Percentiles rank a stretch among this genome's conserved stretches.
Conservation (phyloP, 2,329 filamentous ascomycete genomes). For the Xylariaceae sp. region DNA sequence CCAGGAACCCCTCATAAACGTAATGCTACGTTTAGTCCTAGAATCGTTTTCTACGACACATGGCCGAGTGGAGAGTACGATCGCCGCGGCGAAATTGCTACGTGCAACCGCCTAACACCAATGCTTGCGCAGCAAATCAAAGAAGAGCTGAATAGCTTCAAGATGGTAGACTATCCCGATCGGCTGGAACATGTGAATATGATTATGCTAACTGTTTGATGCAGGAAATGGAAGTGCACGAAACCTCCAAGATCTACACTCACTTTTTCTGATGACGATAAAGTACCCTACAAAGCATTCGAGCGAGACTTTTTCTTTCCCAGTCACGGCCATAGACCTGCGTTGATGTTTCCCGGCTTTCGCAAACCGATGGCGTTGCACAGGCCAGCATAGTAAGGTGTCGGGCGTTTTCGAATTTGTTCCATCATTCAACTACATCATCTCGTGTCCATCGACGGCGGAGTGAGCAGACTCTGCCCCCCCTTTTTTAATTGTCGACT, state of each 20-base stretch:
- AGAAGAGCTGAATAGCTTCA: slow-evolving; percentile 98
- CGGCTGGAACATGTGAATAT: neutral
- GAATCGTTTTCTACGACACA: slow-evolving; percentile 92
- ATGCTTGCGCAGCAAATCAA: slow-evolving; percentile 99
- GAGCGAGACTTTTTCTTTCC: slow-evolving; percentile 24
- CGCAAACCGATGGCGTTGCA: slow-evolving; percentile 47
- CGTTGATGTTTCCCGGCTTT: slow-evolving; percentile 48
- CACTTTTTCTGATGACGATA: slow-evolving; percentile 86
- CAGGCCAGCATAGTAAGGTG: slow-evolving; percentile 55
- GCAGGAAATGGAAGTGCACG: slow-evolving; percentile 99
- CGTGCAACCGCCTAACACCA: slow-evolving; percentile 93
- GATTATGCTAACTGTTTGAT: slow-evolving; percentile 35
- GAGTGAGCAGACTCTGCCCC: slow-evolving; percentile 19
- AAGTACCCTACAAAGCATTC: slow-evolving; percentile 29
- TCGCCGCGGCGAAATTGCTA: slow-evolving; percentile 89
- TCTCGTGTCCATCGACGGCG: slow-evolving; percentile 20
- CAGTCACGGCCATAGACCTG: slow-evolving; percentile 30
- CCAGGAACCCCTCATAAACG: slow-evolving; percentile 70
- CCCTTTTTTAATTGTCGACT: slow-evolving; percentile 23
- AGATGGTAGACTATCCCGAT: slow-evolving; percentile 68
- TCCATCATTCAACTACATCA: slow-evolving; percentile 25
- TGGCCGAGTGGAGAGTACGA: slow-evolving; percentile 97
- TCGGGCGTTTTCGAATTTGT: slow-evolving; percentile 45
- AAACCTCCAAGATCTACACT: slow-evolving; percentile 97
- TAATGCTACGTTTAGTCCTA: slow-evolving; percentile 75